Evolutionary conservation across 305 asterid genomes (phyloP), one percentile per base, ranked within the genome.

Genomic region (Ajuga reptans): DNA sequence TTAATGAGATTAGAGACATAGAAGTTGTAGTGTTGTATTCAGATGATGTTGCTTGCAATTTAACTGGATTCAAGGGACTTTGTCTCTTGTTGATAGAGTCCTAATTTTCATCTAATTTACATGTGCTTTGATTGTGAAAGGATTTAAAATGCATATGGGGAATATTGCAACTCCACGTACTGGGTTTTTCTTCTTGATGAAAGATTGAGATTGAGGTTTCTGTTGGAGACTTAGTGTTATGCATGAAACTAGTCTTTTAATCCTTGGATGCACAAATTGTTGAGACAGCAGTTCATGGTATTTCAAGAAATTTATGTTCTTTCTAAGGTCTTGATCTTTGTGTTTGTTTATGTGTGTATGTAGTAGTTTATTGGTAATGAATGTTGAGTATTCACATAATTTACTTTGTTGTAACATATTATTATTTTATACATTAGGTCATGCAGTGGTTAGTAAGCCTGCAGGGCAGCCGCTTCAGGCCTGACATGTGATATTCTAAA

Each of bases 381-480:
- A 21, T 63, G 27, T 17, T 49, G 68, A 72, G 21, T 42, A 16
- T 58, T 37, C 57, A 58, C 16, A 14, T 63, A 55, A 9, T 47
- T 52, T 54, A 15, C 18, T 64, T 58, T 45, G 12, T 37, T 56
- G 24, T 21, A 52, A 52, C 46, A 46, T 10, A 12, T 16, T n/a
- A 1, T 54, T 47, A 9, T 71, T 52, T 39, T 42, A 10, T 75
- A 41, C 34, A 24, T 50, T 66, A 83, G 87, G 80, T 79, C 77
- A 73, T 72, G 80, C 62, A 54, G 72, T 76, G 81, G 75, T 75
- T 77, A 56, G 64, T 52, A 71, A 18, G 61, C 69, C 70, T 59
- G 41, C 58, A 29, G 69, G 73, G 76, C 67, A 58, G 69, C 75
- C 66, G 29, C 67, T 65, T 17, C 72, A 36, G 66, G 43, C 53